Base-by-base conservation (phyloP, 1,284 basidiomycete genomes). In the Tranzscheliella williamsii region DNA sequence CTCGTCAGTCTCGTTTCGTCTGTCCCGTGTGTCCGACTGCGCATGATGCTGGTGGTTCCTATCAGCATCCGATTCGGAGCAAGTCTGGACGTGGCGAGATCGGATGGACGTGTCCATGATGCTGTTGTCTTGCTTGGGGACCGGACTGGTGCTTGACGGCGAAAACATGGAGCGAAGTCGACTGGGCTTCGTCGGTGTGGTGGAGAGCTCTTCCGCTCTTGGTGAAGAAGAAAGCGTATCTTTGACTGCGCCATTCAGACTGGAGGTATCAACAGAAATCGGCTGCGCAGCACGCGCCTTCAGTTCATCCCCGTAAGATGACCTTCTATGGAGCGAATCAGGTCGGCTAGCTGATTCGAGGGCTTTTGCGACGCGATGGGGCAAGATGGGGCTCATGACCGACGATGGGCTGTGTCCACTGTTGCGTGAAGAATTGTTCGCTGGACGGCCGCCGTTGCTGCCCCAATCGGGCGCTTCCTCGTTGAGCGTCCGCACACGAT, bases 281-380 rank as follows among this genome's bases (percentile, higher is more conserved):
- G 22, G 22, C n/a, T 42, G 40, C 5, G 22, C 17, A 31, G 22
- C 29, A 13, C 11, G n/a, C 2, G 33, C 30, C 15, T 33, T 44
- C 22, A 54, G 7, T 24, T 61, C 51, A 24, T 63, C 60, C 18
- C 54, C 60, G 32, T 53, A 63, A 5, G 60, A 63, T 1, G 54
- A 63, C 9, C 42, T 31, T 13, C 60, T 38, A 6, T 50, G 60
- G 4, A 63, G 42, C 46, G 42, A 45, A 18, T 63, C 60, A 5
- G 53, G 60, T 6, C 60, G 48, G 9, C 41, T 38, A 4, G 38
- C 9, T 5, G 32, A 21, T 22, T 54, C 42, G 23, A 50, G 46
- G 4, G 29, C 22, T 23, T 33, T 24, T 34, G 23, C 4, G 33
- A 36, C 23, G n/a, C n/a, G n/a, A n/a, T n/a, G n/a, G n/a, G n/a